Base-by-base conservation (phyloP, 306 rosid species). In the Sophora flavescens region DNA sequence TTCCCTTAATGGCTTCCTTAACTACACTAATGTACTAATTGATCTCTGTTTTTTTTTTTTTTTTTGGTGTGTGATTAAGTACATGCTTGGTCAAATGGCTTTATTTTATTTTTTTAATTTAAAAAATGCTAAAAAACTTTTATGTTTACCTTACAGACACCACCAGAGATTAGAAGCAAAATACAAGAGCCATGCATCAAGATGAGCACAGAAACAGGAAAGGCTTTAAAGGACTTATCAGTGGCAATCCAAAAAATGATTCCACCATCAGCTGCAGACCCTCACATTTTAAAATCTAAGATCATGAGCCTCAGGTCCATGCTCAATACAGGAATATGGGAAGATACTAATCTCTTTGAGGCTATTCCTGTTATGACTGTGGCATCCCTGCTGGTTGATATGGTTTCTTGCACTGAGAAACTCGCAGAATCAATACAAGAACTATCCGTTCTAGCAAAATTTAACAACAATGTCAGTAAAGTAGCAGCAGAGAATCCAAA, bases 1-100 rank as follows among this genome's bases (percentile, higher is more conserved):
- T n/a, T 71, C 88, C 18, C 86, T 89, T 45, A 79, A 77, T 17
- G 70, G 78, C 53, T 85, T 77, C 73, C 81, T 85, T 32, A 33
- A 70, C 66, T 62, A 77, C 8, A 26, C 36, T 7, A 70, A 82
- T 70, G 85, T 81, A 75, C 17, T 18, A 18, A 32, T 68, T 26
- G 0, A 13, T 5, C 60, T 33, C 33, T 47, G 18, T 2, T 0
- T 4, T 35, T 35, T 35, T 35, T 33, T 33, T 33, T 2, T 33
- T 33, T 33, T 33, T 33, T 2, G 3, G 36, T 22, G 22, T 22
- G 22, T 22, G 1, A 22, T 22, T 22, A 22, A 22, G 22, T 22
- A 22, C 22, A 22, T 22, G 22, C 22, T 22, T 22, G 22, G 0
- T 22, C 22, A 22, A 22, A 22, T 22, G 22, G 22, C 22, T 22